Evolutionary conservation across 148 eudicot genomes (phyloP), one percentile per base, ranked within the genome.

Genomic region (Silene latifolia): DNA sequence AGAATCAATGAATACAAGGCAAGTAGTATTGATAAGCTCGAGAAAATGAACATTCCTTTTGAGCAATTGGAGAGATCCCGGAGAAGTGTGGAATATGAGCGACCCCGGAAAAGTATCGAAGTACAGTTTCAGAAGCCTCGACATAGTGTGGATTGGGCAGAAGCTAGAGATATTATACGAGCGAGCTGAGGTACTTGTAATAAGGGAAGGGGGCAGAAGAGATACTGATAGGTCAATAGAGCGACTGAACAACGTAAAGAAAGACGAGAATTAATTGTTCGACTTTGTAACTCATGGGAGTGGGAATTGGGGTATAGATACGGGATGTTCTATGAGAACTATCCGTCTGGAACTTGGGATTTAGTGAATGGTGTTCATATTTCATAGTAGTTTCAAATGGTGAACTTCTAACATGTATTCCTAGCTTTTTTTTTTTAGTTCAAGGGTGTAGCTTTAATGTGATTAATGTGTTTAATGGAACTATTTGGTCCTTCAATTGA

Each of bases 41-140:
- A 88, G 5, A 93, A 91, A 72, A 46, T 91, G 63, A 91, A 80
- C 76, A 78, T 89, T 69, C 83, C 94, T 11, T 82, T 85, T 62
- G 97, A 91, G 62, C 92, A 91, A 42, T 67, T 88, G 86, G 98
- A 93, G 80, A 89, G 85, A 81, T 93, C 98, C 64, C 76, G 98
- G 69, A 84, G 97, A 84, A 93, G 98, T 63, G 91, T 93, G 44
- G 98, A 93, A 39, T 86, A 80, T 75, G 97, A 89, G 78, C 87
- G 85, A 74, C 79, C 94, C 4, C 80, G 97, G 20, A 84, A 61
- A 77, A 93, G 97, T 71, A 74, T 89, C n/a, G 98, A 93, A 60
- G 74, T 82, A 54, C 97, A 91, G 73, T 69, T 88, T 21, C 94
- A 93, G 74, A 88, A 83, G 82, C 90, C 79, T 7, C 83, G 98